These are phyloP conservation scores for Mycena leptocephala DNA, from an alignment of 768 basidiomycete genomes.

Conservation along the genomic window DNA sequence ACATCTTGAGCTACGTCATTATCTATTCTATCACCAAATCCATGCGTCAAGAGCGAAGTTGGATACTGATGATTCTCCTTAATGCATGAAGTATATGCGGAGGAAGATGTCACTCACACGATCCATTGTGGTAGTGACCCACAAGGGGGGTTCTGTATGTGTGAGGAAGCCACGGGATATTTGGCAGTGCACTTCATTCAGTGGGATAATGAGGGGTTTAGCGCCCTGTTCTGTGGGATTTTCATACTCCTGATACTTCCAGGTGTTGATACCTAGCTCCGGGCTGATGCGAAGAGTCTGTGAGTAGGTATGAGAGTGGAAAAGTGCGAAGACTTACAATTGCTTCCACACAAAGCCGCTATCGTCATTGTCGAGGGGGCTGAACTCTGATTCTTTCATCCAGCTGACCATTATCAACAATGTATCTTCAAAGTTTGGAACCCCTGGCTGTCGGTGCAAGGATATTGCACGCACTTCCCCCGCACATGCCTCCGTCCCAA, in stretches of 20 bases:
- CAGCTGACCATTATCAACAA: conserved; percentile 22
- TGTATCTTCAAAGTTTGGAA: not conserved
- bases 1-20: not conserved
- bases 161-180: too few species aligned
- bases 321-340: conserved; percentile 25
- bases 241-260: conserved; percentile 26
- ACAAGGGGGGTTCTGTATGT: too few species aligned
- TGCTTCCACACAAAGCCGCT: not conserved
- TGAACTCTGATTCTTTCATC: not conserved
- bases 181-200: too few species aligned
- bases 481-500: not conserved
- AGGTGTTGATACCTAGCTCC: conserved; percentile 37
- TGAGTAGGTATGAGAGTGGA: too few species aligned
- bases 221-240: not conserved
- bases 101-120: not conserved
- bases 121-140: not conserved
- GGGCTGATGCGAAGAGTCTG: conserved; percentile 26
- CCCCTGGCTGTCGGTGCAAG: conserved; percentile 30
- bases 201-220: too few species aligned
- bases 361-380: not conserved
- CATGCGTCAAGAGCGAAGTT: not conserved
- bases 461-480: conserved; percentile 35
- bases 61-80: not conserved
- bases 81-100: not conserved
- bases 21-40: not conserved